Base-by-base conservation (phyloP, 306 rosid species). In the Trifolium fragiferum region DNA sequence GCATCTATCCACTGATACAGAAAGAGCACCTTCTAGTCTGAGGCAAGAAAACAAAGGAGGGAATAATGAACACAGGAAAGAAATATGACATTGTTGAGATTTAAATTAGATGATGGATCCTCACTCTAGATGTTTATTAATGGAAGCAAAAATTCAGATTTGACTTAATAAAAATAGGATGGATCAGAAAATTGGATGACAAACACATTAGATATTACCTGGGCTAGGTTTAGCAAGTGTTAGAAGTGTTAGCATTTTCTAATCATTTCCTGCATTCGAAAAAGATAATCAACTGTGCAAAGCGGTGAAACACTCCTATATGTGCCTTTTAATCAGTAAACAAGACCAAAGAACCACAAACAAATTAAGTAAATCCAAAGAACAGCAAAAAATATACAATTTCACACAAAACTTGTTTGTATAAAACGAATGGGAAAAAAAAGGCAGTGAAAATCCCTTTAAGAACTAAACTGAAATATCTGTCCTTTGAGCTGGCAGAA, bases 211-310 rank as follows among this genome's bases (percentile, higher is more conserved):
- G 72, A 82, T 79, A 82, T 82, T 82, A 88, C 90, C 88, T 84
- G 90, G 75, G 63, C 53, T 55, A 75, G 27, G 72, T 80, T 77
- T 76, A 82, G 82, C 83, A 76, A 72, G 83, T 73, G 78, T 77
- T 80, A 84, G 76, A 70, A 69, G 60, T 61, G 76, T 80, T 67
- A 82, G 77, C 87, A 55, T 80, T 88, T 80, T 81, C 76, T 81
- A 86, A 66, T 76, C 85, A 40, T 81, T 77, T 84, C 88, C 88
- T 74, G 85, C 86, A 82, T 75, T 77, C 59, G 76, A 81, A 72
- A 81, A 86, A 79, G 47, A 73, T 62, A 40, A 72, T 69, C 66
- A 78, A 75, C 82, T 64, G 65, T 79, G 80, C 81, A 81, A 40
- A 70, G 75, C 12, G 41, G 46, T 38, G 55, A 74, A 76, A 23